These are phyloP conservation scores for Striga hermonthica DNA, from an alignment of 305 asterid species.

Conservation along the genomic window DNA sequence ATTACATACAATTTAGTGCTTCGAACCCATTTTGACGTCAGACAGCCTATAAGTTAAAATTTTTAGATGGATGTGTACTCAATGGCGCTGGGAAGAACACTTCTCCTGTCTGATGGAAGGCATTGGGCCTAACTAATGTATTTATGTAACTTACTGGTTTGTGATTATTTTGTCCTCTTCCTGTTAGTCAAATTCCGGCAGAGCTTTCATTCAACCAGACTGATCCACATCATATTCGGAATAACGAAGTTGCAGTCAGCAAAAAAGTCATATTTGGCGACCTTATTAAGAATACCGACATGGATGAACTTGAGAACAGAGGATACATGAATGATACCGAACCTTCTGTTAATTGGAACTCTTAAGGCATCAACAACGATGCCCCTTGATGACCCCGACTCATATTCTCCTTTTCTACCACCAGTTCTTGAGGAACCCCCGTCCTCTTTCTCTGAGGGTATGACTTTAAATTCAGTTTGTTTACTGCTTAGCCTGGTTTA, in stretches of 20 bases:
- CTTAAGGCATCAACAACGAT: slow-evolving; percentile 50
- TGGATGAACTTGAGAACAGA: slow-evolving; percentile 63
- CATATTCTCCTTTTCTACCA: slow-evolving; percentile 76
- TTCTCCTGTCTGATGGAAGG: slow-evolving; percentile 11
- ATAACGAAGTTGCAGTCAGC: slow-evolving; percentile 50
- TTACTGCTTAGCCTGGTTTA: slow-evolving; percentile 31
- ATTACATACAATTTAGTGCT: neutral
- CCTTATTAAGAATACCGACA: slow-evolving; percentile 64
- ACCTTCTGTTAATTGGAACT: slow-evolving; percentile 53
- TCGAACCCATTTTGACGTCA: neutral
- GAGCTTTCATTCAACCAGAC: slow-evolving; percentile 42
- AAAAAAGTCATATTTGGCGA: slow-evolving; percentile 87
- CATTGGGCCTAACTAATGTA: slow-evolving; percentile 9
- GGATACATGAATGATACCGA: slow-evolving; percentile 62
- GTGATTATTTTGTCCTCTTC: slow-evolving; percentile 4
- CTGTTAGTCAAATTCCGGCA: slow-evolving; percentile 37
- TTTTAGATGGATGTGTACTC: slow-evolving; percentile 8
- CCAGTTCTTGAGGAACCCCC: slow-evolving; percentile 96
- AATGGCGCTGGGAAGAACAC: slow-evolving; percentile 14
- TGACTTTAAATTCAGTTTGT: slow-evolving; percentile 30
- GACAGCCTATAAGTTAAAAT: neutral
- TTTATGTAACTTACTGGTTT: slow-evolving; percentile 16
- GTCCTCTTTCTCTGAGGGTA: slow-evolving; percentile 93
- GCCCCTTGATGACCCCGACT: slow-evolving; percentile 72
- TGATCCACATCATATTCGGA: slow-evolving; percentile 42